Evolutionary conservation across 2,329 filamentous ascomycete genomes (phyloP), one percentile per base, ranked within the genome.

Genomic region (Aspergillus fructus): DNA sequence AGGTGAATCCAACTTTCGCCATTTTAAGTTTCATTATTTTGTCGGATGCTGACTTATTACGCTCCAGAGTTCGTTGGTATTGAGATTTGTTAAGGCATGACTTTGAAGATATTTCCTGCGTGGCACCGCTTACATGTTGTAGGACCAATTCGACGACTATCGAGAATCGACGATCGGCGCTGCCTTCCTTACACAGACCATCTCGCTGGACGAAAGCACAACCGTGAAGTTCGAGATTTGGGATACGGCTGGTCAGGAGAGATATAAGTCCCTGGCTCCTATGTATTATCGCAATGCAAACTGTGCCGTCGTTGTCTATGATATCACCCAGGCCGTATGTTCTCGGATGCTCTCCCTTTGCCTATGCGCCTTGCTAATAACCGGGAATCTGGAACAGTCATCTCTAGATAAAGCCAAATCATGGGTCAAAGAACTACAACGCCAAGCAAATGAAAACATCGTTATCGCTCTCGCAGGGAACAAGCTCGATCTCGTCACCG

Each of bases 231-330:
- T 99, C 73, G 94, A 99, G 79, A 99, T 99, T 74, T 99, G 94
- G 93, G 93, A 97, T 78, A 99, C 94, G 9, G 94, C 94, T 62
- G 94, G 94, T 63, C 94, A 99, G 80, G 94, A 99, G 79, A 87
- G 96, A 72, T 99, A 97, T 85, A 97, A 97, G 83, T 97, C 94
- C 12, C 83, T 99, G 65, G 94, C 94, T 34, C 94, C 94, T 69
- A 99, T 99, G 94, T 99, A 99, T 83, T 99, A 99, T 81, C 84
- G 96, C 69, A 99, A 99, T 76, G 96, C 96, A 68, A 97, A 99
- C 85, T 97, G 94, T 79, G 94, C 96, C 58, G 93, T 99, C 33
- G 93, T 99, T 49, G 94, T 99, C 65, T 99, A 99, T 78, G 94
- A 99, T 79, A 97, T 99, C 72, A 99, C 94, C 72, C 94, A 99